Conservation (phyloP, 176 grass and related monocot species). For the Carex myosuroides region DNA sequence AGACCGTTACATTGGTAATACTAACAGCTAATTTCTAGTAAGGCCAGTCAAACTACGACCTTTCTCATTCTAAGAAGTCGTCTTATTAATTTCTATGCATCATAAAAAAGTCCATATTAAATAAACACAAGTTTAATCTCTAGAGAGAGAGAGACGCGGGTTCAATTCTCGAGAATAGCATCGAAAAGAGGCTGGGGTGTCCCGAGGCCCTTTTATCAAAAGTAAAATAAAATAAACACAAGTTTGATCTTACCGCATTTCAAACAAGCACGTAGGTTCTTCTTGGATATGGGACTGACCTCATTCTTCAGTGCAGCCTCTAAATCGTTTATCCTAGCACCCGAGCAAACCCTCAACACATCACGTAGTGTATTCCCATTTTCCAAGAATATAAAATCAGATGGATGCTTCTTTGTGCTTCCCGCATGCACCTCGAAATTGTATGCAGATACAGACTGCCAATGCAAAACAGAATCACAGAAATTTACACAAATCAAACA, state of each 20-base stretch:
- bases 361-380: slow-evolving; percentile 64
- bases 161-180: too few species aligned
- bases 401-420: slow-evolving; percentile 67
- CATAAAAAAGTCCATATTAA: not conserved
- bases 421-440: slow-evolving; percentile 70
- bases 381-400: slow-evolving; percentile 57
- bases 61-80: not conserved
- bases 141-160: too few species aligned
- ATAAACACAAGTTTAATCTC: slow-evolving; percentile 8
- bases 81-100: not conserved
- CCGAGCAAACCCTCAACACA: slow-evolving; percentile 34
- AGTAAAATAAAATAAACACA: not conserved
- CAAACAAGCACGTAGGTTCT: slow-evolving; percentile 32
- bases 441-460: slow-evolving; percentile 56
- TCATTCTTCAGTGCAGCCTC: slow-evolving; percentile 42
- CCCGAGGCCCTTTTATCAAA: too few species aligned
- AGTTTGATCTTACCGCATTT: slow-evolving; percentile 50
- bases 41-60: not conserved
- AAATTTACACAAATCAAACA: not conserved
- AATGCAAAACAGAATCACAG: slow-evolving; percentile 14
- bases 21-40: not conserved
- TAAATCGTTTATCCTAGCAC: slow-evolving; percentile 41
- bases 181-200: too few species aligned
- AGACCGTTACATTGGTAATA: not conserved
- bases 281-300: slow-evolving; percentile 35